phyloP scores from a whole-genome alignment of 2,329 filamentous ascomycete species.

The Penicillium sclerotiorum region DNA sequence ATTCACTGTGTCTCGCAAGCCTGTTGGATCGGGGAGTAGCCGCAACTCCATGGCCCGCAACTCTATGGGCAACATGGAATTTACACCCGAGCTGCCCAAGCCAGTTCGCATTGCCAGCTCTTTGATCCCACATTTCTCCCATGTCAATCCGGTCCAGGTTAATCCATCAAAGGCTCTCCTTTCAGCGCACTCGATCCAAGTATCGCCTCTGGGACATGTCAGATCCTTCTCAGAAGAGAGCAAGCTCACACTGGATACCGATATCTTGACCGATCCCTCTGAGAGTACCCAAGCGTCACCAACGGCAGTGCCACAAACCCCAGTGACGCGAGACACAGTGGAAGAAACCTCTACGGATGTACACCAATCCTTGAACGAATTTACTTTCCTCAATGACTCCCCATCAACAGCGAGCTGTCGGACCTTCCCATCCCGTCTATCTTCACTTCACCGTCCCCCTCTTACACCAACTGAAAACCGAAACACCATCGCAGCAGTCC shows the following conservation, averaged over 20 bases:
- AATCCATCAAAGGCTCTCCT: neutral
- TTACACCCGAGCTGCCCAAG: constrained; percentile 19
- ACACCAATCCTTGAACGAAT: neutral
- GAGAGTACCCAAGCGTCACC: neutral
- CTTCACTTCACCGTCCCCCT: constrained; percentile 26
- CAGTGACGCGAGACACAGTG: neutral
- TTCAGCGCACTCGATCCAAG: neutral
- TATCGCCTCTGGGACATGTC: constrained; percentile 8
- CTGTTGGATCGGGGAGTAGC: constrained; percentile 35
- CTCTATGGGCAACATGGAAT: constrained; percentile 30
- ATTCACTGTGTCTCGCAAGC: constrained; percentile 40
- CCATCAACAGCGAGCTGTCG: constrained; percentile 22
- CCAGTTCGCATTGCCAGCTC: constrained; percentile 23
- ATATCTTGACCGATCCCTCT: constrained; percentile 1
- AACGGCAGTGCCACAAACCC: constrained; percentile 1
- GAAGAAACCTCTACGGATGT: neutral
- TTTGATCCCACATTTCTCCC: constrained; percentile 37
- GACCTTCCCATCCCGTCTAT: constrained; percentile 25
- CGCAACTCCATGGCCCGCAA: constrained; percentile 30
- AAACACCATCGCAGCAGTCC: constrained; percentile 18
- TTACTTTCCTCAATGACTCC: constrained; percentile 7
- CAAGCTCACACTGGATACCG: constrained; percentile 6
- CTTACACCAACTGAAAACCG: constrained; percentile 20
- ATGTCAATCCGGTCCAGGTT: constrained; percentile 13
- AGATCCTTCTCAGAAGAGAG: constrained; percentile 17